Evolutionary conservation across 441 rosid genomes (phyloP), one percentile per base, ranked within the genome.

Genomic region (Mallotus japonicus): DNA sequence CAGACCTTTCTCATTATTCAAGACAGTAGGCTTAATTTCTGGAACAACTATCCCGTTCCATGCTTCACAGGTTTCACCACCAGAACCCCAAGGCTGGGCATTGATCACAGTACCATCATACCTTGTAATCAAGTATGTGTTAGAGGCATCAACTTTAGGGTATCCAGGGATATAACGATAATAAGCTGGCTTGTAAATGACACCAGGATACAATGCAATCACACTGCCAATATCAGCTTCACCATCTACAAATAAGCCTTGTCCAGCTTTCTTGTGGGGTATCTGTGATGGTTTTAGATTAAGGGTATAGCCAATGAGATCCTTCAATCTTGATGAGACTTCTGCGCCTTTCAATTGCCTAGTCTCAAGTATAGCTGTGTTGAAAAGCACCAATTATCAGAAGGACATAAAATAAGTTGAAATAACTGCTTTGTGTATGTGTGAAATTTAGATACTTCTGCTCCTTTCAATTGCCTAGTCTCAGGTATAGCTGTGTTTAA

Each of bases 81-180:
- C 98, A 55, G 34, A 74, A 56, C 95, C 95, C 98, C 98, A 90
- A 63, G 95, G 90, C 65, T 89, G 88, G 66, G 93, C 92, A 75
- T 93, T 88, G 81, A 93, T 88, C 50, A 92, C 91, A 5, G 80
- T 76, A 50, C 90, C 92, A 16, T 92, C 98, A 77, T 90, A 90
- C 79, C 95, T 84, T 8, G 96, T 90, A 82, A 93, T 89, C 79
- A 93, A 69, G 82, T 90, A 87, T 6, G 89, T 83, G 77, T 88
- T 94, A 60, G 80, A 87, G 8, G 79, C 88, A 78, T 89, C 85
- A 40, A 83, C 89, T 74, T 86, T 78, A 20, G 97, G 96, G 73
- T 89, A 88, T 37, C 95, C 96, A 22, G 95, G 96, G 79, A 93
- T 89, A 63, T 85, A 85, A 8, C 87, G 87, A 81, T 90, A 90